These are phyloP conservation scores for Thalassiosira mediterranea DNA, from an alignment of 352 stramenopile genomes.

Conservation along the genomic window DNA sequence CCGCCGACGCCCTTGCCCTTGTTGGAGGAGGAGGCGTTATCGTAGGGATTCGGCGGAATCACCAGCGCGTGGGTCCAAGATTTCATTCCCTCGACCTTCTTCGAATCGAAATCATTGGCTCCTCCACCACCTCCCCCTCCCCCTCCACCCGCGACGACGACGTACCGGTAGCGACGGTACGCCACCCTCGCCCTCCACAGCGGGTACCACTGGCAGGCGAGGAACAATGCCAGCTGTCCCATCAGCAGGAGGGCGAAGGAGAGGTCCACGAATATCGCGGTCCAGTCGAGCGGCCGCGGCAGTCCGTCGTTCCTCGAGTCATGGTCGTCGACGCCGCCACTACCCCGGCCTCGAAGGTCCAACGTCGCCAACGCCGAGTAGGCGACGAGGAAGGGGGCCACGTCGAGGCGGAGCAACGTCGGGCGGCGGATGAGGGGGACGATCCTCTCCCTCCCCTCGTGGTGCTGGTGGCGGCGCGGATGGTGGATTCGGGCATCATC, in stretches of 20 bases:
- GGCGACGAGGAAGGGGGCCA: slow-evolving; percentile 54
- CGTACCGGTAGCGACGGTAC: slow-evolving; percentile 26
- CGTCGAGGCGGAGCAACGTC: slow-evolving; percentile 49
- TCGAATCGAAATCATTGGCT: not conserved
- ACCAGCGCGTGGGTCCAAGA: slow-evolving; percentile 68
- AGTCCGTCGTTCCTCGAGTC: slow-evolving; percentile 1
- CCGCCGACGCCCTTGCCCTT: too few relatives aligned
- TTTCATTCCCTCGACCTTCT: slow-evolving; percentile 26
- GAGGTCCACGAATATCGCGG: slow-evolving; percentile 11
- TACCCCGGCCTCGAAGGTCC: not conserved
- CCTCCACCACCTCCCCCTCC: not conserved
- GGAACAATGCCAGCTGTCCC: slow-evolving; percentile 54
- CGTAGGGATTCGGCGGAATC: slow-evolving; percentile 30
- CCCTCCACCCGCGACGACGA: not conserved
- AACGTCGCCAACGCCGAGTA: slow-evolving; percentile 60
- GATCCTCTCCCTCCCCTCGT: slow-evolving; percentile 29
- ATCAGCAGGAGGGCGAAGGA: slow-evolving; percentile 49
- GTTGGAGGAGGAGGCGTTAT: not conserved
- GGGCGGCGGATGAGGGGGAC: slow-evolving; percentile 45
- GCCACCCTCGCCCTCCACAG: slow-evolving; percentile 35
- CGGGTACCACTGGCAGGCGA: slow-evolving; percentile 63
- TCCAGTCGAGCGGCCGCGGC: not conserved
- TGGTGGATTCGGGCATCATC: not conserved
- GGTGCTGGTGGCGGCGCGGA: not conserved
- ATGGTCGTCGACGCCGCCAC: not conserved